Conservation (phyloP, 768 basidiomycete genomes). For the Boletus huronensis region DNA sequence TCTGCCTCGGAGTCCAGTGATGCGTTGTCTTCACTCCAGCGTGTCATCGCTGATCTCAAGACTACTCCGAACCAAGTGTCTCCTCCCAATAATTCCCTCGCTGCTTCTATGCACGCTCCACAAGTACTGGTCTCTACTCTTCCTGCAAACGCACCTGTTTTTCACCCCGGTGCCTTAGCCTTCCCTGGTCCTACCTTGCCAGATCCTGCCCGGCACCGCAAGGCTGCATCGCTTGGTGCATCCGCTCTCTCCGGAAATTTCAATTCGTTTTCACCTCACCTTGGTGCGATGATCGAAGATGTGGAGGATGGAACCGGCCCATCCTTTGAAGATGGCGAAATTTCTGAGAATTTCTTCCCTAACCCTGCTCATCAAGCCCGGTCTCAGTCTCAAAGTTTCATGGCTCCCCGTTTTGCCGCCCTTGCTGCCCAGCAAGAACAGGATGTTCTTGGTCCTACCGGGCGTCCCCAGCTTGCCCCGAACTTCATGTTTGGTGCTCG, state of each 20-base stretch:
- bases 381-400: constrained; percentile 79
- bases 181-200: constrained; percentile 45
- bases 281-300: constrained; percentile 83
- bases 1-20: constrained; percentile 66
- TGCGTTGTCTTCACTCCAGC: constrained; percentile 83
- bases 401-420: constrained; percentile 85
- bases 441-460: constrained; percentile 63
- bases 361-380: constrained; percentile 60
- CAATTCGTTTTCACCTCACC: constrained; percentile 72
- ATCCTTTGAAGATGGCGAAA: constrained; percentile 76
- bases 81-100: constrained; percentile 37
- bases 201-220: constrained; percentile 70
- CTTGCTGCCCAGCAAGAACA: constrained; percentile 68
- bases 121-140: constrained; percentile 49
- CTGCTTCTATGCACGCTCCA: constrained; percentile 45
- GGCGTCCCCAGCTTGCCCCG: constrained; percentile 88
- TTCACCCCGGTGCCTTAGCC: constrained; percentile 63
- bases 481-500: constrained; percentile 84
- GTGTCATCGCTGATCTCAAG: constrained; percentile 92
- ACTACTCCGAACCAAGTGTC: constrained; percentile 54
- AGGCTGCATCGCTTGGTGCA: constrained; percentile 71
- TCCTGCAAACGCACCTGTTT: constrained; percentile 65
- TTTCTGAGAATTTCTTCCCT: constrained; percentile 53
- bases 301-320: constrained; percentile 56
- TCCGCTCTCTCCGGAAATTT: constrained; percentile 56